Conservation (phyloP, 2,329 filamentous ascomycete species). For the Fusarium liriodendri region DNA sequence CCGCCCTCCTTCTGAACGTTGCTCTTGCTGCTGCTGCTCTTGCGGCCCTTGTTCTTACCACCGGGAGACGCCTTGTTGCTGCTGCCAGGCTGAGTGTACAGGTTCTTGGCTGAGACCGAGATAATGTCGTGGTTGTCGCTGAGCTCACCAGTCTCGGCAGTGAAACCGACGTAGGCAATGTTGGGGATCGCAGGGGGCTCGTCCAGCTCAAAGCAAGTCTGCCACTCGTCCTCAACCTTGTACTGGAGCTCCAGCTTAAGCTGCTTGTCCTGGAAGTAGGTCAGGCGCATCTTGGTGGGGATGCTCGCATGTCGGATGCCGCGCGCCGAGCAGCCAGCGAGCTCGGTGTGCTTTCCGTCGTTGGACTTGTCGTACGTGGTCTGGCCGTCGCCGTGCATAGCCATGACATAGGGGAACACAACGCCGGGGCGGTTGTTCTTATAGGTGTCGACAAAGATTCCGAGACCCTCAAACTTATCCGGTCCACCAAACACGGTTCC, state of each 20-base stretch:
- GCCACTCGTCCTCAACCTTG: conserved; percentile 90
- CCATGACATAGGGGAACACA: conserved; percentile 98
- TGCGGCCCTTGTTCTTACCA: conserved; percentile 48
- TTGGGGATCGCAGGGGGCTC: conserved; percentile 81
- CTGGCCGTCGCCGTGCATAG: conserved; percentile 94
- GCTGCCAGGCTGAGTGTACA: conserved; percentile 76
- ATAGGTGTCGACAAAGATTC: conserved; percentile 97
- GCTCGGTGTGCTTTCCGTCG: conserved; percentile 92
- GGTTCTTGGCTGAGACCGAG: conserved; percentile 84
- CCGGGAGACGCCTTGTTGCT: conserved; percentile 50
- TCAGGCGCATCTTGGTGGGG: conserved; percentile 87
- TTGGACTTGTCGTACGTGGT: conserved; percentile 92
- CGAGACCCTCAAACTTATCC: conserved; percentile 93
- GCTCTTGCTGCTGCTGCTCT: conserved; percentile 49
- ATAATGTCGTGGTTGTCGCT: conserved; percentile 99
- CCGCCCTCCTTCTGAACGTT: conserved; percentile 56
- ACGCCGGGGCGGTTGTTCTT: conserved; percentile 98
- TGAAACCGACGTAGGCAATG: conserved; percentile 80
- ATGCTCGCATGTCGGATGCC: conserved; percentile 84
- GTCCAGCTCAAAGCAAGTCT: conserved; percentile 83
- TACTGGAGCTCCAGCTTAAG: conserved; percentile 94
- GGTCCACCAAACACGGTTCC: conserved; percentile 89
- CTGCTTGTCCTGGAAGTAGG: conserved; percentile 96
- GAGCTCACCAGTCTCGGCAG: conserved; percentile 93
- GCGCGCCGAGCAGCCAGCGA: conserved; percentile 94